Percentiles rank a stretch among this genome's conserved stretches.
These are phyloP conservation scores for Acaromyces ingoldii DNA, from an alignment of 1,284 basidiomycete species.

Conservation along the genomic window DNA sequence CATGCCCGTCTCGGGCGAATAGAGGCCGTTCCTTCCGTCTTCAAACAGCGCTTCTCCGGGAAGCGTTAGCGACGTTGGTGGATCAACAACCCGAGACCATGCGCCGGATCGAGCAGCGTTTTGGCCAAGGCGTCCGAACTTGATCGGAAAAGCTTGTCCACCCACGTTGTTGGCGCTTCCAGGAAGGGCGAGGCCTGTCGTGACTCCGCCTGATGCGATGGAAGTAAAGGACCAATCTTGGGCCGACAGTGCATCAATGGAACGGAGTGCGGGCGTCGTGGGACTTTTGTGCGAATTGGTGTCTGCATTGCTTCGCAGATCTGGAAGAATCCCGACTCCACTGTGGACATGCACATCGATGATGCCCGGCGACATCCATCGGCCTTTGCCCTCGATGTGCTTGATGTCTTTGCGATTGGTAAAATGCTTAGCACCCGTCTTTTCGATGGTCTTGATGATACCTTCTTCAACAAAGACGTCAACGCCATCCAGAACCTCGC, in stretches of 20 bases:
- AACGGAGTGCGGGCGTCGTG: constrained; percentile 62
- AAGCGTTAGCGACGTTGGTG: constrained; percentile 29
- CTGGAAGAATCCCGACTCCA: constrained; percentile 53
- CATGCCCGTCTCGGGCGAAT: constrained; percentile 23
- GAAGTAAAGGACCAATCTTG: constrained; percentile 61
- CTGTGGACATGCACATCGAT: constrained; percentile 77
- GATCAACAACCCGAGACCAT: constrained; percentile 36
- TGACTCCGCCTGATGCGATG: constrained; percentile 64
- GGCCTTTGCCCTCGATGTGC: constrained; percentile 26
- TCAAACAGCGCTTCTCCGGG: constrained; percentile 22
- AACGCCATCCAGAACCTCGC: constrained; percentile 59
- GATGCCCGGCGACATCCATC: constrained; percentile 54
- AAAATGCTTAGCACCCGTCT: constrained; percentile 12
- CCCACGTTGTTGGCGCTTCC: constrained; percentile 64
- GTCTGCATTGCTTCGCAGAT: constrained; percentile 56
- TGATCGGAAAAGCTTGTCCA: constrained; percentile 66
- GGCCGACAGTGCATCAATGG: constrained; percentile 62
- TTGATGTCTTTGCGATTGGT: constrained; percentile 3
- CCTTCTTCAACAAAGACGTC: constrained; percentile 55
- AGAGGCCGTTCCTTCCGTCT: constrained; percentile 5
- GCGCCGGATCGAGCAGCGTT: constrained; percentile 35
- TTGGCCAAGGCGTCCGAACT: constrained; percentile 57
- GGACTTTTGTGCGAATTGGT: constrained; percentile 56
- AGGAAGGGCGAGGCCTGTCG: constrained; percentile 64
- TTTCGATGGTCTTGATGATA: constrained; percentile 53